Evolutionary conservation across 164 flowering plant species (phyloP).

Genomic region (Echeveria elegans): DNA sequence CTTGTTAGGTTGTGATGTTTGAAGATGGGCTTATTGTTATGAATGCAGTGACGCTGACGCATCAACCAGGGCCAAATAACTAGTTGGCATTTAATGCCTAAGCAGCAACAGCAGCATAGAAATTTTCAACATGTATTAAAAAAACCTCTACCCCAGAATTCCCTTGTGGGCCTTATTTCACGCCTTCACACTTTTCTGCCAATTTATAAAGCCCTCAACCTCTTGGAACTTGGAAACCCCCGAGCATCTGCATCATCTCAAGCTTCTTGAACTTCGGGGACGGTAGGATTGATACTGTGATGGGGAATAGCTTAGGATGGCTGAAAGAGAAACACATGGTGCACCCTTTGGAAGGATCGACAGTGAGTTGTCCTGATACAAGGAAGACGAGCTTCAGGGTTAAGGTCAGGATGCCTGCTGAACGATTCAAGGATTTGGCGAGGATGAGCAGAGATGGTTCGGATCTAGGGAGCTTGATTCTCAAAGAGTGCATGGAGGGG

Average conservation of each 20-base stretch:
- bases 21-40: neutral
- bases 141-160: neutral
- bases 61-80: neutral
- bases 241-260: neutral
- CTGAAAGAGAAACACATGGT: neutral
- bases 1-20: neutral
- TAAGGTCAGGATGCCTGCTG: slow-evolving; percentile 4
- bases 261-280: neutral
- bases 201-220: neutral
- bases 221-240: neutral
- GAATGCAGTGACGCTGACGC: no score
- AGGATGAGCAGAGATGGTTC: slow-evolving; percentile 1
- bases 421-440: slow-evolving; percentile 2
- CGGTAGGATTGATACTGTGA: neutral
- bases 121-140: neutral
- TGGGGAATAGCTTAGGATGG: slow-evolving; percentile 1
- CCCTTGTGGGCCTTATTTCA: neutral
- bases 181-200: neutral
- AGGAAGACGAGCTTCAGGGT: neutral
- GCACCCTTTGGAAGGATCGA: neutral
- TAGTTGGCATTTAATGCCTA: neutral
- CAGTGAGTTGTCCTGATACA: neutral
- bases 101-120: neutral
- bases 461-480: slow-evolving; percentile 6
- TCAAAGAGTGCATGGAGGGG: slow-evolving; percentile 1